Evolutionary conservation across 1,284 basidiomycete species (phyloP).

Genomic region (Neonothopanus nambi): DNA sequence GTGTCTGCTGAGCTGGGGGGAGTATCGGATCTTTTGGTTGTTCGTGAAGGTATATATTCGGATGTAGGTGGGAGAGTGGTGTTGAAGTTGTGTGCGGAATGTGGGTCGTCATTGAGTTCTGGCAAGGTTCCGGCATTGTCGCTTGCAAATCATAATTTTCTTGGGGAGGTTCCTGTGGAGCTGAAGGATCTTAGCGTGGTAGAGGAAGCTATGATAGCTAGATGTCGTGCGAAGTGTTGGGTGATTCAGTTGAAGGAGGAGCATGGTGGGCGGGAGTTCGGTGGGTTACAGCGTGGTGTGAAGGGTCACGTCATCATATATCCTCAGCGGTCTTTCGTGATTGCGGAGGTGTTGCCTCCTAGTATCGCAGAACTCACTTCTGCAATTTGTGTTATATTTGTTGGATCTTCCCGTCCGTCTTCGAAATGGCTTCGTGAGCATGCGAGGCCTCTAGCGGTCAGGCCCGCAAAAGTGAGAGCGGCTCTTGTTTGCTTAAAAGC

Average conservation of each 20-base stretch:
- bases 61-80: too few relatives aligned
- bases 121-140: not conserved
- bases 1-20: too few relatives aligned
- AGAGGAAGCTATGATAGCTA: slow-evolving; percentile 12
- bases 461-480: not conserved
- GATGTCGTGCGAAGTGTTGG: not conserved
- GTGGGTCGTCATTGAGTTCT: too few relatives aligned
- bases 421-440: slow-evolving; percentile 1
- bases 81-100: too few relatives aligned
- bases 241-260: not conserved
- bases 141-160: slow-evolving; percentile 2
- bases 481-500: slow-evolving; percentile 34
- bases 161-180: slow-evolving; percentile 5
- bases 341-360: not conserved
- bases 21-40: too few relatives aligned
- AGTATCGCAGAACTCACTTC: not conserved
- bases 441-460: not conserved
- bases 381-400: slow-evolving; percentile 4
- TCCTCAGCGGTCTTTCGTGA: not conserved
- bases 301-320: slow-evolving; percentile 10
- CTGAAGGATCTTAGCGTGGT: slow-evolving; percentile 1
- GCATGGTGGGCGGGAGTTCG: not conserved
- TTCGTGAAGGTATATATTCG: too few relatives aligned
- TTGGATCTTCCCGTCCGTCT: not conserved
- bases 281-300: slow-evolving; percentile 9